These are phyloP conservation scores for Aspergillus uvarum DNA, from an alignment of 2,329 filamentous ascomycete species.

Conservation along the genomic window DNA sequence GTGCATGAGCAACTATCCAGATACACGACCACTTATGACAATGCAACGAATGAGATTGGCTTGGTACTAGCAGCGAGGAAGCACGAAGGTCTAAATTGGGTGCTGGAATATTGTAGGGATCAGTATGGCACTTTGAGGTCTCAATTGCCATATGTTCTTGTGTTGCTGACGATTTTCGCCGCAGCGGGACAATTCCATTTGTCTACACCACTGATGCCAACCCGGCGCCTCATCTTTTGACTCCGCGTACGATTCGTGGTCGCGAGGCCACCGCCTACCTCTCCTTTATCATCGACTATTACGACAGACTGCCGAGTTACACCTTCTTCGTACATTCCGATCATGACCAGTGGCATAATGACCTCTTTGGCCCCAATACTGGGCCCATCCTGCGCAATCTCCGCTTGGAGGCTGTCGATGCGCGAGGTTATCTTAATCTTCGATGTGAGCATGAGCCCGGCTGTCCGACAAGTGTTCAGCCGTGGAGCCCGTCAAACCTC, in stretches of 20 bases:
- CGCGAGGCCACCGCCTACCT: constrained; percentile 64
- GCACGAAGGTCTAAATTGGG: constrained; percentile 22
- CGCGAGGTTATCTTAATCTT: constrained; percentile 42
- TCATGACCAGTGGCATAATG: constrained; percentile 58
- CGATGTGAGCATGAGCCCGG: constrained; percentile 38
- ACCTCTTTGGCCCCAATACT: constrained; percentile 41
- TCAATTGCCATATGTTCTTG: neutral
- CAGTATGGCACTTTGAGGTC: constrained; percentile 10
- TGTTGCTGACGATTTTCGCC: neutral
- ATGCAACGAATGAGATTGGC: constrained; percentile 15
- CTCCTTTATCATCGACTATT: constrained; percentile 62
- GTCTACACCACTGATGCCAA: constrained; percentile 30
- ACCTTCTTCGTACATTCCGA: constrained; percentile 63
- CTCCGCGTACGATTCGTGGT: constrained; percentile 45
- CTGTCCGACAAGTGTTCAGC: constrained; percentile 42
- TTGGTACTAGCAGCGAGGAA: constrained; percentile 22
- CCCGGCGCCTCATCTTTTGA: constrained; percentile 23
- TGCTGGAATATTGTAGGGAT: constrained; percentile 22
- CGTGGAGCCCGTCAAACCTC: constrained; percentile 22
- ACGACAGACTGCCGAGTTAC: constrained; percentile 59
- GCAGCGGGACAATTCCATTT: constrained; percentile 22
- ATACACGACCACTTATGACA: constrained; percentile 16
- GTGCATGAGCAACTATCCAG: constrained; percentile 17
- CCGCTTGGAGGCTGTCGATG: constrained; percentile 36
- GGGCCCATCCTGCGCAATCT: constrained; percentile 31